Evolutionary conservation across 2,329 filamentous ascomycete species (phyloP).

Genomic region (Xylaria sp.): DNA sequence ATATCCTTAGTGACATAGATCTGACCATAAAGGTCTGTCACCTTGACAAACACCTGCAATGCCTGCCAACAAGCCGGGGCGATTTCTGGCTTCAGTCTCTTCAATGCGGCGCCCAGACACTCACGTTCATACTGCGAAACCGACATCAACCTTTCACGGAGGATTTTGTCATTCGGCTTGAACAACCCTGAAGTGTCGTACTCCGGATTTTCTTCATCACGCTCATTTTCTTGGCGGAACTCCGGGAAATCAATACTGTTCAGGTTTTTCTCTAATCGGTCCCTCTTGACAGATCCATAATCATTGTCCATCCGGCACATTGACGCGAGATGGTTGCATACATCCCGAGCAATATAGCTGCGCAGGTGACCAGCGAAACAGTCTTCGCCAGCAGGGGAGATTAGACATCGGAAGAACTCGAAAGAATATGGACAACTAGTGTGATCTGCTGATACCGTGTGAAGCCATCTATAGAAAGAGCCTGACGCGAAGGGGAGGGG

Average conservation of each 20-base stretch:
- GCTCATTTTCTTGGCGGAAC: slow-evolving; percentile 37
- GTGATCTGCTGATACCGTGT: not conserved
- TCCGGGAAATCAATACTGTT: slow-evolving; percentile 50
- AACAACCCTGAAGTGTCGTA: not conserved
- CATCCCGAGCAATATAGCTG: slow-evolving; percentile 19
- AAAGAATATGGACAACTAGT: not conserved
- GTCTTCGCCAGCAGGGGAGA: no score
- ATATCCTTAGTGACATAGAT: slow-evolving; percentile 50
- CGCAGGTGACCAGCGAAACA: no score
- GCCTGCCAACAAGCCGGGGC: no score
- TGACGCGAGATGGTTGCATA: slow-evolving; percentile 38
- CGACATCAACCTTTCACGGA: not conserved
- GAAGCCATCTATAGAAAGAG: not conserved
- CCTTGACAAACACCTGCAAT: slow-evolving; percentile 45
- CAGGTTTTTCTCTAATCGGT: slow-evolving; percentile 47
- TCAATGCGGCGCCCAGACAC: slow-evolving; percentile 10
- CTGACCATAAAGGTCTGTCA: slow-evolving; percentile 51
- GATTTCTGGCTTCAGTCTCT: not conserved
- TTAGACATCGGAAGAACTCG: not conserved
- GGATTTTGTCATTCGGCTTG: not conserved
- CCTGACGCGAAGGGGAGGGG: not conserved
- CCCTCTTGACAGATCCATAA: slow-evolving; percentile 46
- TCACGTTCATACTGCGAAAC: slow-evolving; percentile 22
- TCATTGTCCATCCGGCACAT: slow-evolving; percentile 51
- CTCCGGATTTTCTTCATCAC: not conserved